Base-by-base conservation (phyloP, 768 basidiomycete genomes). In the Lyophyllum decastes region DNA sequence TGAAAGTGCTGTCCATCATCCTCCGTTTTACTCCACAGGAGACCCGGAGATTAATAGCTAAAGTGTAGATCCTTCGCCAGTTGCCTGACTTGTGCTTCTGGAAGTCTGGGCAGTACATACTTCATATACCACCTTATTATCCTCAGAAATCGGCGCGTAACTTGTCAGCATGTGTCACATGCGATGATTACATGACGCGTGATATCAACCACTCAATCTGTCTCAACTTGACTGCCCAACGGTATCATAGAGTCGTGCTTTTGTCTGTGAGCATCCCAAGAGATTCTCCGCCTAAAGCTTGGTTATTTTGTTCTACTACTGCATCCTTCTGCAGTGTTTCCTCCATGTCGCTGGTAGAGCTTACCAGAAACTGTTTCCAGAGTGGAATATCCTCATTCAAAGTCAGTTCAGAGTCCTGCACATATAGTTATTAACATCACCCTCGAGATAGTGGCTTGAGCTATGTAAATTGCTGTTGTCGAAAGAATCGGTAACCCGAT, bases 1-100 rank as follows among this genome's bases (percentile, higher is more conserved):
- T 98, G 25, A 84, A 89, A 54, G 95, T 99, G 2, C 70, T 98
- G 43, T 94, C 94, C 1, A 94, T 94, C 38, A 94, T 98, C 49
- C 72, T 98, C 38, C 90, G 85, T 40, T 98, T 99, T 66, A 98
- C 96, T 1, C 96, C 96, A 1, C 92, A 95, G 65, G 96, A 98
- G 71, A 92, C 93, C 3, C 81, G 96, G 26, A 78, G 95, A 45
- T 78, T 98, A 38, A 83, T 95, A 57, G 87, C 95, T 9, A 97
- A 95, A 78, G 89, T 95, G 30, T 89, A 73, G 70, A 21, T 26
- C 5, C 49, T 50, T 34, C 34, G 19, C 16, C 49, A 34, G 12
- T 10, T 38, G 46, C 46, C 12, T 47, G 9, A 21, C 7, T 12
- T 51, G 21, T 24, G 24, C 34, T 40, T 27, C 33, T 51, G 35